Conservation (phyloP, 2,329 filamentous ascomycete genomes). For the Colletotrichum neosansevieriae region DNA sequence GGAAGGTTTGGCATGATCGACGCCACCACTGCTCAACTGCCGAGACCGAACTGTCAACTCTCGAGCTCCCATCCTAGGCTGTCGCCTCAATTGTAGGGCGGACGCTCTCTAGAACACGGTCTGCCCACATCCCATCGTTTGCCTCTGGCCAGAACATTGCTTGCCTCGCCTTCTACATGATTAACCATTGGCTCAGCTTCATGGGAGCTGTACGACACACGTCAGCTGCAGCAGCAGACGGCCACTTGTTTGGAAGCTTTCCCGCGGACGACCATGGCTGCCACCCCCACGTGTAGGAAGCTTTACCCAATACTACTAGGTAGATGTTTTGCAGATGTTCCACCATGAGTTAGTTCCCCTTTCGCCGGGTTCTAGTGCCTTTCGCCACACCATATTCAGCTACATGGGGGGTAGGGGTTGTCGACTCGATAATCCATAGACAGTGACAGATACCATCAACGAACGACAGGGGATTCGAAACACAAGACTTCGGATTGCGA, state of each 20-base stretch:
- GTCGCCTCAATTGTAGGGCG: too few relatives aligned
- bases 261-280: background rate
- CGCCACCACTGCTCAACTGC: background rate
- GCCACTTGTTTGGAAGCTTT: background rate
- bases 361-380: too few relatives aligned
- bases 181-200: too few relatives aligned
- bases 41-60: background rate
- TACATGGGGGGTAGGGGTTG: too few relatives aligned
- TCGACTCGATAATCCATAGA: background rate
- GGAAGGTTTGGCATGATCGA: slow-evolving; percentile 16
- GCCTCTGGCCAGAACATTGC: too few relatives aligned
- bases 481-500: background rate
- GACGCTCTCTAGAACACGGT: too few relatives aligned
- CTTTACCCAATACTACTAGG: background rate
- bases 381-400: too few relatives aligned
- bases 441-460: too few relatives aligned
- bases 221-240: background rate
- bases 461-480: slow-evolving; percentile 23
- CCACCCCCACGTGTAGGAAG: slow-evolving; percentile 5
- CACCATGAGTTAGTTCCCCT: background rate
- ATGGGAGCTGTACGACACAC: background rate
- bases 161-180: too few relatives aligned
- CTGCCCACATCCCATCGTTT: too few relatives aligned
- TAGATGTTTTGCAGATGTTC: slow-evolving; percentile 11
- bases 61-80: background rate